Evolutionary conservation across 495 filamentous ascomycete species (phyloP).

Genomic region (Chaetomium fimeti): DNA sequence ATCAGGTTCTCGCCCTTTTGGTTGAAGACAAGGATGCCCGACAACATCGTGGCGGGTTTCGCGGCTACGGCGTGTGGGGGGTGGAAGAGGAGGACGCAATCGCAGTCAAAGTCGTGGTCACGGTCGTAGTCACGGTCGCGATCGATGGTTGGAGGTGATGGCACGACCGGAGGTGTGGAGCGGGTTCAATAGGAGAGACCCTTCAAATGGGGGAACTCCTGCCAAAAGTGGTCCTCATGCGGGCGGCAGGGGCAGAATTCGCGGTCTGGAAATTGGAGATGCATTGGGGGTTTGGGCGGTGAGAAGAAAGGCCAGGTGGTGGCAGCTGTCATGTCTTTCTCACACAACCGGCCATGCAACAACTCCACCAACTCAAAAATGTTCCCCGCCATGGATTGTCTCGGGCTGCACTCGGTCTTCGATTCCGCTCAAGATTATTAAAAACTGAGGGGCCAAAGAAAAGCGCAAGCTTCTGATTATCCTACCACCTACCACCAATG

Average conservation of each 20-base stretch:
- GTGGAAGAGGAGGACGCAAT: neutral
- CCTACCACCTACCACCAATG: neutral
- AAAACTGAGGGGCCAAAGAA: neutral
- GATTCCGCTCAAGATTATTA: neutral
- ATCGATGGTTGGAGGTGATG: neutral
- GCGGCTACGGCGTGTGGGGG: slow-evolving; percentile 3
- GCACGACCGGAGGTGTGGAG: neutral
- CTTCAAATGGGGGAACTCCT: neutral
- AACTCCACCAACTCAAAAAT: too few relatives aligned
- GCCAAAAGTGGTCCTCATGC: neutral
- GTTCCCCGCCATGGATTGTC: too few relatives aligned
- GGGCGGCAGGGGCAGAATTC: slow-evolving; percentile 4
- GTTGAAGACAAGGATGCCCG: slow-evolving; percentile 96
- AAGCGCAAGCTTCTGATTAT: neutral
- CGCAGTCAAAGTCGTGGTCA: too few relatives aligned
- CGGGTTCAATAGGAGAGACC: neutral
- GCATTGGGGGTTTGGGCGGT: neutral
- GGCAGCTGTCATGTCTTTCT: neutral
- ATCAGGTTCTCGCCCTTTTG: slow-evolving; percentile 99
- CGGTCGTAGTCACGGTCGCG: neutral
- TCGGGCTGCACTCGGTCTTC: too few relatives aligned
- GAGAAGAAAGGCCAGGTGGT: neutral
- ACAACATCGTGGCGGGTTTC: slow-evolving; percentile 67
- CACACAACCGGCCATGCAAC: too few relatives aligned
- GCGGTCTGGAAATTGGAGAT: neutral